These are phyloP conservation scores for Paecilomyces fulvus DNA, from an alignment of 2,329 filamentous ascomycete genomes.

Conservation along the genomic window DNA sequence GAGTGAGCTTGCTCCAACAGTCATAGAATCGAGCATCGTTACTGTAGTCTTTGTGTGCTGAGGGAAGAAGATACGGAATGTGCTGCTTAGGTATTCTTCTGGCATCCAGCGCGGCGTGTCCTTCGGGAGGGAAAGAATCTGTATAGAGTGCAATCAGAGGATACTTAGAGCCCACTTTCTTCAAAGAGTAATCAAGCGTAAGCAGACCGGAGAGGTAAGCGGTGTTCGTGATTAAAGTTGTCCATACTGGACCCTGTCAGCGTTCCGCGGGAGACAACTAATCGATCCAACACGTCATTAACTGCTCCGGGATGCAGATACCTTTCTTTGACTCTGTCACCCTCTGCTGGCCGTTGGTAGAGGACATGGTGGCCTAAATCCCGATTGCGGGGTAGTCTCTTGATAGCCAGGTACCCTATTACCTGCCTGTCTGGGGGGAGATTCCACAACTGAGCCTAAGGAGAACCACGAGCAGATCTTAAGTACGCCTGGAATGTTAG, in stretches of 20 bases:
- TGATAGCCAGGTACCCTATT: neutral
- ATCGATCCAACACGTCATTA: neutral
- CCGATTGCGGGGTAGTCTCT: neutral
- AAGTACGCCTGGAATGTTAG: neutral
- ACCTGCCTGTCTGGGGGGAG: neutral
- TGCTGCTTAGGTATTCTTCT: slow-evolving; percentile 62
- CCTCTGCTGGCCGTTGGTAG: neutral
- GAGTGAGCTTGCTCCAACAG: slow-evolving; percentile 79
- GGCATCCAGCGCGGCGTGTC: slow-evolving; percentile 58
- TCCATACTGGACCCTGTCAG: slow-evolving; percentile 61
- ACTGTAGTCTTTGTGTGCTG: slow-evolving; percentile 56
- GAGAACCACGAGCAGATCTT: neutral
- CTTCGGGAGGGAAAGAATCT: slow-evolving; percentile 60
- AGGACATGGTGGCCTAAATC: neutral
- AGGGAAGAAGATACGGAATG: slow-evolving; percentile 65
- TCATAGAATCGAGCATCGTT: slow-evolving; percentile 80
- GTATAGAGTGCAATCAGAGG: slow-evolving; percentile 79
- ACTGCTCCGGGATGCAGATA: neutral
- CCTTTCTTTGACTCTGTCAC: neutral
- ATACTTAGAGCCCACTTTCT: slow-evolving; percentile 56
- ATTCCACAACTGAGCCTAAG: neutral
- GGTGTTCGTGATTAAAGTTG: slow-evolving; percentile 76
- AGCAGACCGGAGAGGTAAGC: slow-evolving; percentile 74
- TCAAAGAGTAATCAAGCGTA: slow-evolving; percentile 70
- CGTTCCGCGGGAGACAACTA: neutral